Percentiles rank a stretch among this genome's conserved stretches.
Conservation (phyloP, 192 early-diverging fungal species). For the Coemansia interrupta region DNA sequence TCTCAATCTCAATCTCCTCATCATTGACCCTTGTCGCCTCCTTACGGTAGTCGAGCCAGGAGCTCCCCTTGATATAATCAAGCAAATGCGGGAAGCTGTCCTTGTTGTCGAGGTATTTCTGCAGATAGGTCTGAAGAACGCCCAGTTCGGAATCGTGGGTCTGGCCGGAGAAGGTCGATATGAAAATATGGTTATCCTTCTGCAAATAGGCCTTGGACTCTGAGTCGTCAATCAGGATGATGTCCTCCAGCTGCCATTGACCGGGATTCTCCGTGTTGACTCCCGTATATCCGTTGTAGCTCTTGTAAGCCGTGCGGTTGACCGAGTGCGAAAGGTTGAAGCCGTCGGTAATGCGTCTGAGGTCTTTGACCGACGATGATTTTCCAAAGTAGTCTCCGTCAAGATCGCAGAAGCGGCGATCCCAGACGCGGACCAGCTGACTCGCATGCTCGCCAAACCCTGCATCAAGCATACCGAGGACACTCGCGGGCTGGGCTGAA, state of each 20-base stretch:
- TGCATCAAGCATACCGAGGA: conserved; percentile 55
- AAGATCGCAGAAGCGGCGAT: conserved; percentile 52
- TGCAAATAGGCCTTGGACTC: conserved; percentile 38
- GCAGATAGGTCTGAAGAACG: conserved; percentile 22
- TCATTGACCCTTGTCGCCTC: background rate
- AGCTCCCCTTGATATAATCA: conserved; percentile 17
- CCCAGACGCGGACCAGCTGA: conserved; percentile 59
- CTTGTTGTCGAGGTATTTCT: conserved; percentile 15
- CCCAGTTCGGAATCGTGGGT: conserved; percentile 23
- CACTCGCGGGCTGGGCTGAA: conserved; percentile 57
- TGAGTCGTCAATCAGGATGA: conserved; percentile 41
- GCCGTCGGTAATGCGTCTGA: conserved; percentile 55
- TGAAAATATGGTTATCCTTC: conserved; percentile 40
- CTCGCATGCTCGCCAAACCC: conserved; percentile 37
- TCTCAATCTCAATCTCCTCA: background rate
- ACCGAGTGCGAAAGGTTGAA: conserved; percentile 39
- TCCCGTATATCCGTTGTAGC: conserved; percentile 21
- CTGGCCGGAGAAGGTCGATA: conserved; percentile 22
- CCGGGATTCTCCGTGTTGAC: conserved; percentile 9
- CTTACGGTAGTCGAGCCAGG: conserved; percentile 29
- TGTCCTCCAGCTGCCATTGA: conserved; percentile 42
- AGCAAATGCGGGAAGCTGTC: conserved; percentile 17
- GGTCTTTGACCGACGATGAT: conserved; percentile 58
- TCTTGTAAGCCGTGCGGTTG: conserved; percentile 13
- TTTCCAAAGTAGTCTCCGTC: conserved; percentile 47